Base-by-base conservation (phyloP, 345 rosid genomes). In the Limnanthes douglasii region DNA sequence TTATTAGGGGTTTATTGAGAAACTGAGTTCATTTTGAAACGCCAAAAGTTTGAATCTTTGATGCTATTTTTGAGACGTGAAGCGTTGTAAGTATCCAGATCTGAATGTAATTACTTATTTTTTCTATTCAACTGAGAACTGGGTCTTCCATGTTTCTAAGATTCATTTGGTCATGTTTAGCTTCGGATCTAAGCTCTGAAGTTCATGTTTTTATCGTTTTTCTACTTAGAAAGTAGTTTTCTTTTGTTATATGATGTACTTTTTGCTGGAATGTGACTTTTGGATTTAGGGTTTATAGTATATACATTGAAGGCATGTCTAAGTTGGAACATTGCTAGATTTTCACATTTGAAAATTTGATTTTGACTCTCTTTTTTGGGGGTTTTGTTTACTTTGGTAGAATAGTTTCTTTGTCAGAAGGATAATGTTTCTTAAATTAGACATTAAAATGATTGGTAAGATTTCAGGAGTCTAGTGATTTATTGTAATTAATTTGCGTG, bases 71-170 rank as follows among this genome's bases (percentile, higher is more conserved):
- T 39, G 35, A 41, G 68, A 39, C 36, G 60, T 51, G 41, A 57
- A 64, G 67, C 62, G 45, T 41, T 46, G 73, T 78, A 51, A 66
- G 92, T 60, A 68, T 65, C 45, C 76, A 69, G 84, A 73, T 84
- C 93, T 73, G 59, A 62, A 62, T 73, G 53, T 14, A 18, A 44
- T 48, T 58, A 53, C 34, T 65, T 22, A 50, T 56, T 60, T 61
- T 34, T 58, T 56, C 26, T 41, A 23, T 47, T 56, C 44, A 38
- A 44, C 49, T 54, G 54, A 44, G 60, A 53, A 40, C 52, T 50
- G 43, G 45, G 43, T 44, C 17, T 45, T 46, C 41, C 55, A 38
- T 30, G 38, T 37, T 43, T 56, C 40, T 24, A 30, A 41, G 41
- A 24, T 22, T 48, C 48, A 31, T 45, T 41, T 22, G n/a, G n/a